These are phyloP conservation scores for Paecilomyces niveus DNA, from an alignment of 2,329 filamentous ascomycete species.

Conservation along the genomic window DNA sequence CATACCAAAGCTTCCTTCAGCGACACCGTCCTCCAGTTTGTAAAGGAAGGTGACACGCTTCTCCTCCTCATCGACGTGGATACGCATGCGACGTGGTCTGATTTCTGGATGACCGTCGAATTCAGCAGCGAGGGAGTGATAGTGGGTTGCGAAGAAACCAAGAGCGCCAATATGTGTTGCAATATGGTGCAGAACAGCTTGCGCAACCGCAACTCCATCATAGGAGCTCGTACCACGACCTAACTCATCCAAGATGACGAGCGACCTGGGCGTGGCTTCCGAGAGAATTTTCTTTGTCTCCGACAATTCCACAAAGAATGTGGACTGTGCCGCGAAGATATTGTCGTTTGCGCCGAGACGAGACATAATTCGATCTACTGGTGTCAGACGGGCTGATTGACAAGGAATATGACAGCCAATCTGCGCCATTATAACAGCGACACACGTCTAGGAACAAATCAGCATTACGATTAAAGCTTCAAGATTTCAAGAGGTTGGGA, in stretches of 20 bases:
- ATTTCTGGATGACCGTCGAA: slow-evolving; percentile 89
- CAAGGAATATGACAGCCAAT: slow-evolving; percentile 91
- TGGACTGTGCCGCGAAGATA: slow-evolving; percentile 95
- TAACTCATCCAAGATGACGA: slow-evolving; percentile 95
- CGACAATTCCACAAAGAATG: slow-evolving; percentile 94
- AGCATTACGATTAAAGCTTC: background rate
- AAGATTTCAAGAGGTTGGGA: background rate
- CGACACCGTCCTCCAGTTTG: slow-evolving; percentile 85
- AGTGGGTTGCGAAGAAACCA: slow-evolving; percentile 97
- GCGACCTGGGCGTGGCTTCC: slow-evolving; percentile 85
- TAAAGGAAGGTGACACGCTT: slow-evolving; percentile 94
- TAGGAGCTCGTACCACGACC: slow-evolving; percentile 93
- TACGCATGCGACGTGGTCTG: slow-evolving; percentile 80
- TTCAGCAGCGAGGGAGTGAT: slow-evolving; percentile 87
- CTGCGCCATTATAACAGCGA: slow-evolving; percentile 95
- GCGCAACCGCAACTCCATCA: slow-evolving; percentile 91
- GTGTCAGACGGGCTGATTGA: slow-evolving; percentile 72
- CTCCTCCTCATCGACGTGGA: slow-evolving; percentile 78
- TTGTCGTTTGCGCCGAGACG: slow-evolving; percentile 96
- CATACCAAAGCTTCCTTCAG: slow-evolving; percentile 97
- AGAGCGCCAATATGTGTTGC: slow-evolving; percentile 88
- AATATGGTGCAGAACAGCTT: slow-evolving; percentile 94
- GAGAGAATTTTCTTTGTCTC: slow-evolving; percentile 97
- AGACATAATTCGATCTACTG: slow-evolving; percentile 97
- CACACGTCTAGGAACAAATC: slow-evolving; percentile 60